Conservation (phyloP, 148 eudicot species). For the Rhododendron griersonianum region DNA sequence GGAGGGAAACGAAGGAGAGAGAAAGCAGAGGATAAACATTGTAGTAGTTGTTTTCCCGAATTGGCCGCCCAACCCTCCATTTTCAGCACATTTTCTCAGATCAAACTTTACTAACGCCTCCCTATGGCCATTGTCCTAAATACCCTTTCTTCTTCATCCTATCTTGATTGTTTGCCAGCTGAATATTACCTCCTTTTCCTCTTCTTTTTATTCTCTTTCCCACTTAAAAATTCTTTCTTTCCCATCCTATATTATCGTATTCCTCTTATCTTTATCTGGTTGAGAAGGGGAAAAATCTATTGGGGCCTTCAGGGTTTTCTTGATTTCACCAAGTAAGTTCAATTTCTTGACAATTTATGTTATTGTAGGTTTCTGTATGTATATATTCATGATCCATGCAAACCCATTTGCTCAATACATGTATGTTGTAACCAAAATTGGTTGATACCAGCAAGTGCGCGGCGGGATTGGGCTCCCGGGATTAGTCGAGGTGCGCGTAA, state of each 20-base stretch:
- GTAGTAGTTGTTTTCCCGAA: constrained; percentile 7
- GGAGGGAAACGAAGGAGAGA: no score
- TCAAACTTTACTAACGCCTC: constrained; percentile 17
- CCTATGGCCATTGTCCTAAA: background rate
- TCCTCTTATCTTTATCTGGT: background rate
- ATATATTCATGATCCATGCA: background rate
- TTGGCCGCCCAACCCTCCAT: constrained; percentile 12
- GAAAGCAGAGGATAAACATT: no score
- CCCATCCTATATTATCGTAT: background rate
- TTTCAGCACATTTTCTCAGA: constrained; percentile 1
- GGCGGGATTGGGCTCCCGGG: background rate
- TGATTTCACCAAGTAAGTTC: constrained; percentile 8
- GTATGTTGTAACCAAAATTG: background rate
- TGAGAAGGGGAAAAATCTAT: background rate
- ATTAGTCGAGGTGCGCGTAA: no score
- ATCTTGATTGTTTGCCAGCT: background rate
- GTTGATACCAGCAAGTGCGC: background rate
- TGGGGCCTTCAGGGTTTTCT: constrained; percentile 2
- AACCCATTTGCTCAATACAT: background rate
- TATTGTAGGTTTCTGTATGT: background rate
- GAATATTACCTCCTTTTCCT: background rate
- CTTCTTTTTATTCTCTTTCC: background rate
- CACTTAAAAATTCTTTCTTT: background rate
- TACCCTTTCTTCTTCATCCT: background rate
- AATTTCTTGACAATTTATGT: background rate